phyloP scores from a whole-genome alignment of 768 basidiomycete genomes.

The Leccinum barrowsii region DNA sequence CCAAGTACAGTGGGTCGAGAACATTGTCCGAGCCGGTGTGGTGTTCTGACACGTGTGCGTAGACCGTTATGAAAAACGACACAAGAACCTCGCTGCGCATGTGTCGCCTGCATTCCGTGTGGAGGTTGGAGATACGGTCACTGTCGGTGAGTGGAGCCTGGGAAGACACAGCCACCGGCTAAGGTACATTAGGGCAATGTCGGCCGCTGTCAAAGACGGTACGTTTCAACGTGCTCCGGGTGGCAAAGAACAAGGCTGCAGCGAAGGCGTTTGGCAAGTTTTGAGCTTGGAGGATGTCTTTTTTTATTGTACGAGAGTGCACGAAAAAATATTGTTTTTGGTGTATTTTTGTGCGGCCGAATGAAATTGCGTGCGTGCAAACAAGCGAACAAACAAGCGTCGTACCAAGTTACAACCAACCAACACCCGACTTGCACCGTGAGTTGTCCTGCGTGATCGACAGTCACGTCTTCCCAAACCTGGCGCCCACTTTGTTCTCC shows the following conservation, averaged over 20 bases:
- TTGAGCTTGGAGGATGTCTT: constrained; percentile 35
- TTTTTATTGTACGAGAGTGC: constrained; percentile 16
- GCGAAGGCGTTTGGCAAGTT: constrained; percentile 95
- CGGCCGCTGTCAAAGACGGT: constrained; percentile 98
- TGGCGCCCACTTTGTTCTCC: constrained; percentile 81
- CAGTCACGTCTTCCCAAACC: constrained; percentile 42
- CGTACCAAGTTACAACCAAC: constrained; percentile 2
- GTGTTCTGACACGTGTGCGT: constrained; percentile 8
- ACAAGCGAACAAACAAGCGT: constrained; percentile 34
- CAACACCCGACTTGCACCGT: constrained; percentile 23
- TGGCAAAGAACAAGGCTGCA: constrained; percentile 88
- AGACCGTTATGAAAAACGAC: constrained; percentile 98
- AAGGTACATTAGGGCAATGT: constrained; percentile 73
- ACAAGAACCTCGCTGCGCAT: constrained; percentile 98
- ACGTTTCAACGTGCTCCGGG: constrained; percentile 98
- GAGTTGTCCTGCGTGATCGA: constrained; percentile 24
- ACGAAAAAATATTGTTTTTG: constrained; percentile 2
- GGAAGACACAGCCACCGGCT: background rate
- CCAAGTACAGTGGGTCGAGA: constrained; percentile 86
- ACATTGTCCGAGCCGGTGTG: background rate
- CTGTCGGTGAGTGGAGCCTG: constrained; percentile 69
- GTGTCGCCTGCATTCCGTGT: constrained; percentile 99
- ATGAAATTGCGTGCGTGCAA: constrained; percentile 10
- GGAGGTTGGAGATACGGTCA: constrained; percentile 89
- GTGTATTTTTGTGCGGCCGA: constrained; percentile 22